Conservation (phyloP, 2,329 filamentous ascomycete species). For the Pseudogymnoascus sp. region DNA sequence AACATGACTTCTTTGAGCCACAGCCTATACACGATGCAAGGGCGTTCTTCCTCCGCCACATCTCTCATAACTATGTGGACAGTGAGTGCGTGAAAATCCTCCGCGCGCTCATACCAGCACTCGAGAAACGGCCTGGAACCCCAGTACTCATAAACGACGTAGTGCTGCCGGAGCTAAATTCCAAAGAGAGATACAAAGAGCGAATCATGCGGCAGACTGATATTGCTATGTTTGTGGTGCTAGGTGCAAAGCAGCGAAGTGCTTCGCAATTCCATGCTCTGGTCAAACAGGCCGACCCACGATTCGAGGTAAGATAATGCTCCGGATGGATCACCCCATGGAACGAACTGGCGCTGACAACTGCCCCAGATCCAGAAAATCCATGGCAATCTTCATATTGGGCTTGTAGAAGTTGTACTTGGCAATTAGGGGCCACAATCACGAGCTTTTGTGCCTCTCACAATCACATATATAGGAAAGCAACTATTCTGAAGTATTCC, state of each 20-base stretch:
- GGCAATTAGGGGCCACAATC: too few species aligned
- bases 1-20: constrained; percentile 32
- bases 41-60: constrained; percentile 32
- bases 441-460: too few species aligned
- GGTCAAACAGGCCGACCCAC: constrained; percentile 21
- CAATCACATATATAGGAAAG: too few species aligned
- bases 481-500: too few species aligned
- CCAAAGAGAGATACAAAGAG: constrained; percentile 19
- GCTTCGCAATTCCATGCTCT: constrained; percentile 17
- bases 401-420: too few species aligned
- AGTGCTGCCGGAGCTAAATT: constrained; percentile 24
- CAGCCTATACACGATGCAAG: constrained; percentile 27
- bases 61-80: constrained; percentile 36
- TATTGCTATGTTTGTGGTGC: constrained; percentile 25
- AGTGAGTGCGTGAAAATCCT: constrained; percentile 31
- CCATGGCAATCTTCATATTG: too few species aligned
- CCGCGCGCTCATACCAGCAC: constrained; percentile 27
- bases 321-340: too few species aligned
- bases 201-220: constrained; percentile 26
- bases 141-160: constrained; percentile 30
- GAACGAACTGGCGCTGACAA: too few species aligned
- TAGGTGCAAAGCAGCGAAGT: constrained; percentile 23
- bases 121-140: constrained; percentile 25
- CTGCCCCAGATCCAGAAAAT: too few species aligned
- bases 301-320: constrained; percentile 13